Base-by-base conservation (phyloP, 2,329 filamentous ascomycete genomes). In the Calonectria pseudoreteaudii region DNA sequence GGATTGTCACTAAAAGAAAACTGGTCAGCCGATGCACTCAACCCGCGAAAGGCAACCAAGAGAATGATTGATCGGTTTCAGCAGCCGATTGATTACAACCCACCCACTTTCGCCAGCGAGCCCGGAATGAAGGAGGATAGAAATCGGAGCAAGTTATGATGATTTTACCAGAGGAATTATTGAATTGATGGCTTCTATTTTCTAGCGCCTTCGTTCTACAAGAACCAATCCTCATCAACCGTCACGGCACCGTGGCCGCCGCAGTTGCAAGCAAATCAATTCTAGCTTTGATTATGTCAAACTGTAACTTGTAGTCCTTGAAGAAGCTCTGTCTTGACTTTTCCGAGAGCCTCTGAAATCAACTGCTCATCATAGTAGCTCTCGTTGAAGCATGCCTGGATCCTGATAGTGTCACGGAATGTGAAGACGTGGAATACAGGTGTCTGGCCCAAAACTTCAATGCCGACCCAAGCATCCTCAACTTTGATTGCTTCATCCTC, bases 61-160 rank as follows among this genome's bases (percentile, higher is more conserved):
- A 62, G 70, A 31, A 72, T 72, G 70, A 72, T 72, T 36, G 30
- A 50, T n/a, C 56, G 65, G 23, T 56, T 72, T 10, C 26, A 62
- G 31, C 44, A 66, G 36, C 70, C 70, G 11, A 58, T 72, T 50
- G 65, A 72, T 36, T 72, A 65, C 28, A 56, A 41, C 49, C 56
- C 70, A 30, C 70, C 70, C 13, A 49, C 65, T 16, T 72, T 72
- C 44, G 65, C 70, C 2, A 65, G 49, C 20, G 56, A 50, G 28
- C 30, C 66, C 20, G 70, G 70, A 6, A 65, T 65, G 53, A 72
- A 72, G 36, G 70, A 72, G 23, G 52, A 65, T 6, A 68, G 70
- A 36, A 64, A 31, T 18, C 23, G 30, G 7, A 68, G 70, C 28
- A 72, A 72, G 18, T 23, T 72, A 14, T 72, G 34, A 38, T 18